A percentile compares a stretch with the other conserved stretches of the same genome.
Conservation (phyloP, 1,284 basidiomycete genomes). For the Sanghuangporus baumii region DNA sequence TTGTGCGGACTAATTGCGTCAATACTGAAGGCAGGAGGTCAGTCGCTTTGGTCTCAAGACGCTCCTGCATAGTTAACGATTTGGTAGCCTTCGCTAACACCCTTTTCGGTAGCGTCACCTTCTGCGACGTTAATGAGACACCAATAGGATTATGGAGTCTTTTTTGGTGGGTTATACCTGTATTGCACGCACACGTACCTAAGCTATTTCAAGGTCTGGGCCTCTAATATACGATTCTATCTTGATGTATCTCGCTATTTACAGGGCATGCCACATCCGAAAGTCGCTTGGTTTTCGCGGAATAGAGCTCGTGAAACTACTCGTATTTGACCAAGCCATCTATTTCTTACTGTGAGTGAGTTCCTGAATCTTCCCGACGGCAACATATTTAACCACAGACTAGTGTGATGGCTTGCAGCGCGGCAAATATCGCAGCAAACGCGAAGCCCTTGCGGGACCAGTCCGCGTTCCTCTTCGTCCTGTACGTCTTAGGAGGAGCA, state of each 20-base stretch:
- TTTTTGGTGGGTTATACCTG: neutral
- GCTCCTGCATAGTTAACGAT: neutral
- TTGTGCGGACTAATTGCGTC: neutral
- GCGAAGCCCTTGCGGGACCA: neutral
- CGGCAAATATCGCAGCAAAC: neutral
- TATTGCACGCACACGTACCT: neutral
- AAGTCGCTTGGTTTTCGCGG: neutral
- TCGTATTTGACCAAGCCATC: neutral
- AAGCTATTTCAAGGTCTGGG: neutral
- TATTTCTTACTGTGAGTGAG: neutral
- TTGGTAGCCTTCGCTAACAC: neutral
- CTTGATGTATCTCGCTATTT: neutral
- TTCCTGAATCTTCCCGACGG: neutral
- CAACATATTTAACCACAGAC: neutral
- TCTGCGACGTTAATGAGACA: neutral
- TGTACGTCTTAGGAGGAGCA: neutral
- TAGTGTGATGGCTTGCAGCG: neutral
- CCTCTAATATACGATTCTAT: neutral
- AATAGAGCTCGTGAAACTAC: neutral
- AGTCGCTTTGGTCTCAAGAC: neutral
- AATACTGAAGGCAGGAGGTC: neutral
- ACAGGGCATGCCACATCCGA: neutral
- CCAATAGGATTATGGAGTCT: neutral
- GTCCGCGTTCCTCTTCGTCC: neutral
- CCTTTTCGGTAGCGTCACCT: neutral